These are phyloP conservation scores for Dysphania ambrosioides DNA, from an alignment of 148 eudicot species.

Conservation along the genomic window DNA sequence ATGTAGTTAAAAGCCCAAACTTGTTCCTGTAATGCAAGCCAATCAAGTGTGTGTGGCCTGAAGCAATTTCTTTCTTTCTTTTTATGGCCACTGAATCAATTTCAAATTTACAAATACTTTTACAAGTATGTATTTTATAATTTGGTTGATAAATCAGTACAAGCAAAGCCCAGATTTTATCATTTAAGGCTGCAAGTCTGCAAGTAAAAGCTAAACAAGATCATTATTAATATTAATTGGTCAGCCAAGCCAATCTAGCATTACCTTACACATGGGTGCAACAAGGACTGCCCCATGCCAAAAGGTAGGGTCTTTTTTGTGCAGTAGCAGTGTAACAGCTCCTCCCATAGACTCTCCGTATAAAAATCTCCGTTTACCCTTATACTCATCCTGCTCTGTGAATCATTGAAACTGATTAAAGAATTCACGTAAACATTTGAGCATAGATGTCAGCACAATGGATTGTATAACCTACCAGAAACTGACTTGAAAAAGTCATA, in stretches of 20 bases:
- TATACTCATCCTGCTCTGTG: slow-evolving; percentile 71
- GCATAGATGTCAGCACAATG: background rate
- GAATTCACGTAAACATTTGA: slow-evolving; percentile 13
- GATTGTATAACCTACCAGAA: slow-evolving; percentile 53
- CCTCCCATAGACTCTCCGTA: slow-evolving; percentile 99
- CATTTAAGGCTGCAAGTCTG: background rate
- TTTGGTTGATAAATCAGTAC: background rate
- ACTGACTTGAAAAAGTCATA: slow-evolving; percentile 69
- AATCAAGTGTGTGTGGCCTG: too few species aligned
- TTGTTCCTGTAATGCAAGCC: too few species aligned
- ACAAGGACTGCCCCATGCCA: slow-evolving; percentile 97
- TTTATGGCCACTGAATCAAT: too few species aligned
- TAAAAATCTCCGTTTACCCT: slow-evolving; percentile 65
- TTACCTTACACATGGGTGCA: slow-evolving; percentile 99
- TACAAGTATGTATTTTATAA: too few species aligned
- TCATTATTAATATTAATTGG: background rate
- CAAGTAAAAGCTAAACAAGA: background rate
- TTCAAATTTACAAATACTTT: too few species aligned
- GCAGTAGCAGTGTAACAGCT: slow-evolving; percentile 78
- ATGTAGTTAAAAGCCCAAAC: too few species aligned
- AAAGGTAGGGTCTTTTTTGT: slow-evolving; percentile 72
- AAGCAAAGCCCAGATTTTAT: background rate
- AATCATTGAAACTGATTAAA: slow-evolving; percentile 16
- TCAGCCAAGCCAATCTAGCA: slow-evolving; percentile 2
- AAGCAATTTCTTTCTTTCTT: too few species aligned